A percentile compares a stretch with the other conserved stretches of the same genome.
Evolutionary conservation across 495 filamentous ascomycete species (phyloP).

Genomic region (Penicillium paxilli): DNA sequence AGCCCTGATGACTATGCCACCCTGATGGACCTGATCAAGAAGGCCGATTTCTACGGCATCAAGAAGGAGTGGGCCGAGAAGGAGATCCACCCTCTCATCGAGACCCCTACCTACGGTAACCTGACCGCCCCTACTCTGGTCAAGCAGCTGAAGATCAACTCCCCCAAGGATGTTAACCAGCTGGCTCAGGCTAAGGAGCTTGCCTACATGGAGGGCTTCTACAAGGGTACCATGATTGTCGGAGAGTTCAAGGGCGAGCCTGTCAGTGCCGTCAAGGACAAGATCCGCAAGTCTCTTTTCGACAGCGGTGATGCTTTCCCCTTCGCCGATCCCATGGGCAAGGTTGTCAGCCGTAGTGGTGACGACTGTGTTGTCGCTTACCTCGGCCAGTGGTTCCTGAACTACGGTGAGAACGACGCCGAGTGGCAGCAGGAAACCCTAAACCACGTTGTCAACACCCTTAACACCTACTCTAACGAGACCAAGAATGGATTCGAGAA

Average conservation of each 20-base stretch:
- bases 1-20: slow-evolving; percentile 96
- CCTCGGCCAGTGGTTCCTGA: slow-evolving; percentile 95
- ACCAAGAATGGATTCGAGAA: slow-evolving; percentile 81
- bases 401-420: slow-evolving; percentile 85
- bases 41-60: slow-evolving; percentile 96
- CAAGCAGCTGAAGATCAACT: slow-evolving; percentile 93
- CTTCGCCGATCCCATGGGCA: slow-evolving; percentile 90
- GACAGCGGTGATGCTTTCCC: slow-evolving; percentile 79
- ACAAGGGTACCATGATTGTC: slow-evolving; percentile 87
- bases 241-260: slow-evolving; percentile 87
- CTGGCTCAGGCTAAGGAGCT: slow-evolving; percentile 92
- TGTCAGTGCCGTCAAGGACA: slow-evolving; percentile 82
- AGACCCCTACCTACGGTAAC: slow-evolving; percentile 86
- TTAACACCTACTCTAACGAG: slow-evolving; percentile 79
- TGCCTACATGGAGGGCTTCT: slow-evolving; percentile 97
- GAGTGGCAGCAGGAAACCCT: slow-evolving; percentile 75
- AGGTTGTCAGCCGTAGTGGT: slow-evolving; percentile 80
- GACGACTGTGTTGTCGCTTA: slow-evolving; percentile 92
- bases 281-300: slow-evolving; percentile 78
- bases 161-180: slow-evolving; percentile 88
- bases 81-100: slow-evolving; percentile 84
- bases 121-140: slow-evolving; percentile 79
- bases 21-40: slow-evolving; percentile 83
- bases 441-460: slow-evolving; percentile 67
- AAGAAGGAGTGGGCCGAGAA: slow-evolving; percentile 95